Conservation (phyloP, 2,329 filamentous ascomycete species). For the Fusarium fujikuroi region DNA sequence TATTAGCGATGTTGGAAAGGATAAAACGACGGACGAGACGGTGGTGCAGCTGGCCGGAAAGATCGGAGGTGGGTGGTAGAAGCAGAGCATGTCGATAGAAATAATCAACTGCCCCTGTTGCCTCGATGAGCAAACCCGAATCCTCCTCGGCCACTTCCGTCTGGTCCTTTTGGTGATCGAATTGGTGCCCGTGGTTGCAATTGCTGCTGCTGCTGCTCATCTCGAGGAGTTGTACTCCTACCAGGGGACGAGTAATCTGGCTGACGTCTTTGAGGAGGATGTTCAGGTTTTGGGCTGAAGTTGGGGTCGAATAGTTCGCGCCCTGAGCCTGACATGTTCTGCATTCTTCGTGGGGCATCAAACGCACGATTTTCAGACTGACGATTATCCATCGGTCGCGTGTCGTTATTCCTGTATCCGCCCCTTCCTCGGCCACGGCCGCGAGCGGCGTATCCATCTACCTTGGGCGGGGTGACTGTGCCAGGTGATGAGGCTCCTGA, state of each 20-base stretch:
- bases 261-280: conserved; percentile 56
- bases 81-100: conserved; percentile 42
- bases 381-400: conserved; percentile 46
- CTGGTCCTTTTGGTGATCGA: conserved; percentile 80
- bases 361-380: conserved; percentile 49
- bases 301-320: conserved; percentile 83
- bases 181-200: conserved; percentile 69
- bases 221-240: conserved; percentile 58
- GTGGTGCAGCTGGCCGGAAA: conserved; percentile 91
- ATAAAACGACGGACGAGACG: conserved; percentile 73
- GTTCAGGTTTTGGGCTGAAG: conserved; percentile 72
- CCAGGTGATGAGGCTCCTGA: conserved; percentile 72
- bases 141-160: conserved; percentile 78
- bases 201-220: conserved; percentile 60
- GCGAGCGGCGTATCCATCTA: conserved; percentile 52
- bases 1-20: conserved; percentile 93
- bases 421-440: conserved; percentile 60
- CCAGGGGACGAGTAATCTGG: conserved; percentile 52
- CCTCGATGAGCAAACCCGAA: conserved; percentile 80
- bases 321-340: conserved; percentile 47
- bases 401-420: conserved; percentile 45
- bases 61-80: conserved; percentile 91
- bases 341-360: conserved; percentile 40
- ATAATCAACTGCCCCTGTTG: conserved; percentile 51
- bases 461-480: conserved; percentile 66